Percentiles rank a stretch among this genome's conserved stretches.
Conservation (phyloP, 768 basidiomycete species). For the Gloeopeniophorella convolvens region DNA sequence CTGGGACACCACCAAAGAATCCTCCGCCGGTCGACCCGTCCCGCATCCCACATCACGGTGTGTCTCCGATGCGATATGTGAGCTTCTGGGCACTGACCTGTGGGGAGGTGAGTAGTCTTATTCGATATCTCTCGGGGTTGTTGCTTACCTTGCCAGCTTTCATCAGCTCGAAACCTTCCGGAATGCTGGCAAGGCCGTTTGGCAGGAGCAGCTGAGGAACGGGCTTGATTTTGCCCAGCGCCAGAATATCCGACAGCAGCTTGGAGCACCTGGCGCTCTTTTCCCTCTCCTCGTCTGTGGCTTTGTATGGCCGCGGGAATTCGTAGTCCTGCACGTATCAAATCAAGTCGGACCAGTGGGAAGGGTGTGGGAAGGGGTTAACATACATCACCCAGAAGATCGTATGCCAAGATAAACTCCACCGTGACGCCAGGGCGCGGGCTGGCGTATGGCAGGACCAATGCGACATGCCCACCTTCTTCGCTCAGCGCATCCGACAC, state of each 20-base stretch:
- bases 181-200: conserved; percentile 23
- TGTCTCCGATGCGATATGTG: too few relatives aligned
- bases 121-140: too few relatives aligned
- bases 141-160: background rate
- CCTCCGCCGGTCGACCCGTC: too few relatives aligned
- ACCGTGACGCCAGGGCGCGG: background rate
- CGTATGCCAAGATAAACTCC: background rate
- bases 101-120: too few relatives aligned
- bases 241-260: conserved; percentile 20
- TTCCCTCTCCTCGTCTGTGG: background rate
- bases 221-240: conserved; percentile 22
- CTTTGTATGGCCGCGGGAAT: conserved; percentile 20
- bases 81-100: too few relatives aligned
- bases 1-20: too few relatives aligned
- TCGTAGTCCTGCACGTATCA: conserved; percentile 9
- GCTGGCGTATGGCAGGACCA: background rate
- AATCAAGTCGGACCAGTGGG: background rate
- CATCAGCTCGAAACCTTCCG: conserved; percentile 11
- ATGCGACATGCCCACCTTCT: conserved; percentile 7
- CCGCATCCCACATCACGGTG: too few relatives aligned
- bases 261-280: background rate
- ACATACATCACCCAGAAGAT: background rate
- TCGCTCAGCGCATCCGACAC: conserved; percentile 12
- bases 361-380: too few relatives aligned
- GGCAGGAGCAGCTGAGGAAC: conserved; percentile 23